A percentile compares a stretch with the other conserved stretches of the same genome.
phyloP scores from a whole-genome alignment of 78 protist species.

The Carpediemonas membranifera region DNA sequence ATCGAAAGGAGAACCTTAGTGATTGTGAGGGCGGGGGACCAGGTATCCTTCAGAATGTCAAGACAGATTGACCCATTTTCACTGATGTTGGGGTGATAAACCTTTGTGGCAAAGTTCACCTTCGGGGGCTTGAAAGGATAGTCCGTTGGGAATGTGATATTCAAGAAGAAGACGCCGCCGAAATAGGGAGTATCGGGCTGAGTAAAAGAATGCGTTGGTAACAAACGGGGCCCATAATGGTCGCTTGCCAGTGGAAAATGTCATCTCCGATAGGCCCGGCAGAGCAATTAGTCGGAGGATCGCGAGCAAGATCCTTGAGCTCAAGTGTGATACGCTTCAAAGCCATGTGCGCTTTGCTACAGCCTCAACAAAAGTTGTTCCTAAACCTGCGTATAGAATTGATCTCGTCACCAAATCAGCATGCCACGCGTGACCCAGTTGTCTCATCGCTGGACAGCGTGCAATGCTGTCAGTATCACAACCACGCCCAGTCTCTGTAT shows the following conservation, averaged over 20 bases:
- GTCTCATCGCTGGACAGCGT: no score
- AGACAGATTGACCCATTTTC: slow-evolving; percentile 52
- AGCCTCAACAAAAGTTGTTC: no score
- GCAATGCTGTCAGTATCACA: no score
- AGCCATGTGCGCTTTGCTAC: no score
- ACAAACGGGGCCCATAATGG: slow-evolving; percentile 40
- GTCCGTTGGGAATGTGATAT: slow-evolving; percentile 41
- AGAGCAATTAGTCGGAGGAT: slow-evolving; percentile 52
- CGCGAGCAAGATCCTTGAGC: slow-evolving; percentile 47
- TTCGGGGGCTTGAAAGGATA: slow-evolving; percentile 74
- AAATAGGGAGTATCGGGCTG: slow-evolving; percentile 52
- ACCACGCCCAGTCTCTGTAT: no score
- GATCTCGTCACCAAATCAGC: no score
- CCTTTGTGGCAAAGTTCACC: slow-evolving; percentile 44
- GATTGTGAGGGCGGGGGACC: not conserved
- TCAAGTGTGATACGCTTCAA: slow-evolving; percentile 3
- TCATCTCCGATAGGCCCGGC: slow-evolving; percentile 54
- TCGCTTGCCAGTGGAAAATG: slow-evolving; percentile 49
- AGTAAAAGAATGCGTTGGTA: not conserved
- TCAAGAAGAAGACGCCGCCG: slow-evolving; percentile 62
- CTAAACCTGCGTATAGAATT: no score
- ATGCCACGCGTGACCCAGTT: no score
- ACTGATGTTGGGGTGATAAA: slow-evolving; percentile 63
- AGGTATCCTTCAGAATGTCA: slow-evolving; percentile 34
- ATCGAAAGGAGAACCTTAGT: not conserved